Percentiles rank a stretch among this genome's conserved stretches.
These are phyloP conservation scores for Setaria viridis DNA, from an alignment of 202 grass and related monocot genomes.

Conservation along the genomic window DNA sequence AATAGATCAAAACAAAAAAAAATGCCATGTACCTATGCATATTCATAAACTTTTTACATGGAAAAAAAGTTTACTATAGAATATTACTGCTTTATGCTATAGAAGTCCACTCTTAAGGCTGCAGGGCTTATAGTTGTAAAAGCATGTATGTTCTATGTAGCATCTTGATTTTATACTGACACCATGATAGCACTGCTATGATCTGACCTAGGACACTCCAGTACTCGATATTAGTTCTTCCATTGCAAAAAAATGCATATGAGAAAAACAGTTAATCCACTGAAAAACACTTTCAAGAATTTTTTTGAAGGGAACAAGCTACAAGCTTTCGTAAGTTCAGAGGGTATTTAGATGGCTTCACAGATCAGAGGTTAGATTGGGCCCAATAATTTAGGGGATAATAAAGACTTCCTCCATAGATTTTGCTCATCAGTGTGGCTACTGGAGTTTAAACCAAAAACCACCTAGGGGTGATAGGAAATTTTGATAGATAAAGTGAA, in stretches of 20 bases:
- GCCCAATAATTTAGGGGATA: neutral
- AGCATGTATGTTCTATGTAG: too few species aligned
- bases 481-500: slow-evolving; percentile 5
- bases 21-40: neutral
- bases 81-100: too few species aligned
- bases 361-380: neutral
- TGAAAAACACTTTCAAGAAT: too few species aligned
- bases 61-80: too few species aligned
- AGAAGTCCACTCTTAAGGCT: too few species aligned
- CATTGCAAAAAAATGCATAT: neutral
- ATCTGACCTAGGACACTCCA: neutral
- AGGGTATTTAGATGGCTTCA: neutral
- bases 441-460: neutral
- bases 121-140: too few species aligned
- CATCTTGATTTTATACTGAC: too few species aligned
- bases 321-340: neutral
- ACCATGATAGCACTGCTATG: neutral
- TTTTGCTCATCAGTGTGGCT: neutral
- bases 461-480: neutral
- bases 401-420: neutral
- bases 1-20: neutral
- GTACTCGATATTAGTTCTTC: neutral
- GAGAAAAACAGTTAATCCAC: neutral
- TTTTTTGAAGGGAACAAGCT: neutral
- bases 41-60: too few species aligned